Evolutionary conservation across 139 green algal species (phyloP), one percentile per base, ranked within the genome.

Genomic region (Dunaliella sp.): DNA sequence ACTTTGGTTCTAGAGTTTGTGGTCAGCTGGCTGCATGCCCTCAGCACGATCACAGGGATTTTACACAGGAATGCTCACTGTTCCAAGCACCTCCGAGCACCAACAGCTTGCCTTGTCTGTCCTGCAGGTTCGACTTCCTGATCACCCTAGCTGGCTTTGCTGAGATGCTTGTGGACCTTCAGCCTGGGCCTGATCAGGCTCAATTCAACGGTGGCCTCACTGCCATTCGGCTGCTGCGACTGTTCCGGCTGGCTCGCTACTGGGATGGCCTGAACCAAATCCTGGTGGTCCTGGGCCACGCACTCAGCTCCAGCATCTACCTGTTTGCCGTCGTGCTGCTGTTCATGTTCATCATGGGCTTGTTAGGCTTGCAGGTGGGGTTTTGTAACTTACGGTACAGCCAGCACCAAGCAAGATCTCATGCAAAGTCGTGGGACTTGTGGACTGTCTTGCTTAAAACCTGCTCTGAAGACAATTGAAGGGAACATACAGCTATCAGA

Each of bases 331-430:
- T 83, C 1, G 85, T 95, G 74, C 36, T 95, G 75, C 86, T 97
- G 31, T 94, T 95, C 89, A 93, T 95, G 36, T 94, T 94, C 84
- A 89, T 96, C 36, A 91, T 92, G 48, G 90, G 88, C 32, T 91
- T 97, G 0, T 86, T 96, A 30, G 94, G 94, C 0, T 96, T 95
- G 93, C 92, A 96, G 89, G 82, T 95, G 30, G n/a, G n/a, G n/a
- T n/a, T n/a, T n/a, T n/a, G n/a, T n/a, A n/a, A n/a, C n/a, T n/a
- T n/a, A n/a, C n/a, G n/a, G n/a, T n/a, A n/a, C n/a, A n/a, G n/a
- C n/a, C n/a, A n/a, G n/a, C n/a, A n/a, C n/a, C n/a, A n/a, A n/a
- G n/a, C n/a, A n/a, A n/a, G n/a, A n/a, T n/a, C n/a, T n/a, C n/a
- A n/a, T n/a, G n/a, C n/a, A n/a, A n/a, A n/a, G n/a, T n/a, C n/a